These are phyloP conservation scores for Mallotus repandus DNA, from an alignment of 441 rosid species.

Conservation along the genomic window DNA sequence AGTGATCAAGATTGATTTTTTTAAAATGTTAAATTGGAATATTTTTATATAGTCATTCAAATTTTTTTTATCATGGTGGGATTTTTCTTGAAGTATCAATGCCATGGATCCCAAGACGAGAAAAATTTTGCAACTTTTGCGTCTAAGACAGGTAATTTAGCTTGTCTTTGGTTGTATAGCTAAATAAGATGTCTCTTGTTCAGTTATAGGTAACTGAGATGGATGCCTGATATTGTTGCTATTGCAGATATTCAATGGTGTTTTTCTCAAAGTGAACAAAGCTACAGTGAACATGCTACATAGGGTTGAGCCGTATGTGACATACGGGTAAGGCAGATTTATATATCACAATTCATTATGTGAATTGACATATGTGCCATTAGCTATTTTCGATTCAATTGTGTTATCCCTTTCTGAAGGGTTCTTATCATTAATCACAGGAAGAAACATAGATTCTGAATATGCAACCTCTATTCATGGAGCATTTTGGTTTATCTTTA, in stretches of 20 bases:
- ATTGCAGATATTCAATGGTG: conserved; percentile 15
- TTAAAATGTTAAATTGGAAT: too few species aligned
- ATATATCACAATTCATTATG: not conserved
- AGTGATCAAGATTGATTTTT: too few species aligned
- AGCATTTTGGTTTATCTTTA: too few species aligned
- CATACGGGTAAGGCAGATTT: conserved; percentile 51
- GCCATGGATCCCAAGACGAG: conserved; percentile 75
- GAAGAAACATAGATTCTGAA: too few species aligned
- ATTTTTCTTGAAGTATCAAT: conserved; percentile 47
- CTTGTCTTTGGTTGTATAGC: not conserved
- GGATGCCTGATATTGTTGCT: not conserved
- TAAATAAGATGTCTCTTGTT: not conserved
- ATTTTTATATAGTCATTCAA: not conserved
- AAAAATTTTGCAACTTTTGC: conserved; percentile 64
- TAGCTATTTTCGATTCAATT: too few species aligned
- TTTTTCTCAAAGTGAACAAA: conserved; percentile 30
- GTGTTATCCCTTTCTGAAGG: too few species aligned
- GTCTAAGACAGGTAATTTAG: conserved; percentile 60
- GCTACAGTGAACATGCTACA: conserved; percentile 58
- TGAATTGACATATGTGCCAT: too few species aligned
- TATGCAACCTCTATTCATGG: not conserved
- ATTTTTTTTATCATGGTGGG: not conserved
- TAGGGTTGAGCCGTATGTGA: conserved; percentile 80
- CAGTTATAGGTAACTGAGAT: too few species aligned
- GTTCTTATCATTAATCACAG: too few species aligned